Evolutionary conservation across 495 filamentous ascomycete species (phyloP).

Genomic region (Hypoxylon lienhwacheense): DNA sequence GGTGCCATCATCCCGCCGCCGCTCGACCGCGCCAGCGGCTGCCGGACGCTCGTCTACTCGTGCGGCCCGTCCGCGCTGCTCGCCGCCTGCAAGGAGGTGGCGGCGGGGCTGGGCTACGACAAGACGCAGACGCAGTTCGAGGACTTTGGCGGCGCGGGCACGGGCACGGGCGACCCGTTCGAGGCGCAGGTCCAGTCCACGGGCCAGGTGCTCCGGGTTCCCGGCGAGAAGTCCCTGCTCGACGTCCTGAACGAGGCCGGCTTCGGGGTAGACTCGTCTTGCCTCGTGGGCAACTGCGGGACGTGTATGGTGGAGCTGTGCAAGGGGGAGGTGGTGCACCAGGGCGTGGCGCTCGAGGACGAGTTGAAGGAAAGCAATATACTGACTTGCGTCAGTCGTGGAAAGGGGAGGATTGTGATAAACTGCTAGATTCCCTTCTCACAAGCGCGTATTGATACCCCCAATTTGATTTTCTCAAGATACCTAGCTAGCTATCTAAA

Average conservation of each 20-base stretch:
- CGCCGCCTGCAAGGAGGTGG: slow-evolving; percentile 22
- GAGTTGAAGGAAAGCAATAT: slow-evolving; percentile 45
- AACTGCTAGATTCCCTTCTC: slow-evolving; percentile 20
- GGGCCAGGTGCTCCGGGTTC: slow-evolving; percentile 42
- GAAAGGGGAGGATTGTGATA: slow-evolving; percentile 42
- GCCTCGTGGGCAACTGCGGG: slow-evolving; percentile 53
- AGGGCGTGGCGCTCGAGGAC: slow-evolving; percentile 45
- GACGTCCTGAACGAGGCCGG: slow-evolving; percentile 47
- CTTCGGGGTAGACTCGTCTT: slow-evolving; percentile 47
- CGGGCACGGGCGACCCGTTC: slow-evolving; percentile 38
- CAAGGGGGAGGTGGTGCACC: slow-evolving; percentile 45
- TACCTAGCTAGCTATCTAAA: neutral
- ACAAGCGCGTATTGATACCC: neutral
- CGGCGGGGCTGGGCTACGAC: slow-evolving; percentile 30
- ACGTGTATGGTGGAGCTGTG: slow-evolving; percentile 49
- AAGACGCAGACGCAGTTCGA: slow-evolving; percentile 31
- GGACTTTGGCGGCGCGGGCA: slow-evolving; percentile 31
- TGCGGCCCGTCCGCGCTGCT: slow-evolving; percentile 35
- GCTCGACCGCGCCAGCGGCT: slow-evolving; percentile 8
- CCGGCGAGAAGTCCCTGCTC: slow-evolving; percentile 43
- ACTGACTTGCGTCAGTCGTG: slow-evolving; percentile 44
- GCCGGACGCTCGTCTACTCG: slow-evolving; percentile 26
- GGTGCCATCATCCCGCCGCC: slow-evolving; percentile 20
- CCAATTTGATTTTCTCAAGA: neutral
- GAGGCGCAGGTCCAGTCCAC: slow-evolving; percentile 34